Evolutionary conservation across 1,284 basidiomycete species (phyloP).

Genomic region (Macrocystidia cucumis): DNA sequence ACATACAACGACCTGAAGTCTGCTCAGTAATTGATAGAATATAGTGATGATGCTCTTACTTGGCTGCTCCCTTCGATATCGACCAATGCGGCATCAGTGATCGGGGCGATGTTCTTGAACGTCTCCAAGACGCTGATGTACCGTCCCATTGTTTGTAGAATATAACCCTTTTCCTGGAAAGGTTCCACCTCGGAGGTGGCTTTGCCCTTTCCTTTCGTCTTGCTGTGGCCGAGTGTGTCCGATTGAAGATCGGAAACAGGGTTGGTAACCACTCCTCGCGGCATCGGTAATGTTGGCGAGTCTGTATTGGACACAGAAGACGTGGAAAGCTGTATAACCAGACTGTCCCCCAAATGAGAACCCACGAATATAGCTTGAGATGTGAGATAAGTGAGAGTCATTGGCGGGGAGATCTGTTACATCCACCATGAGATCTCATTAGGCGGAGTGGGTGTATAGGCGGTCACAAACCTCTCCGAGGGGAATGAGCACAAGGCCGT

Average conservation of each 20-base stretch:
- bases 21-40: slow-evolving; percentile 5
- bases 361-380: slow-evolving; percentile 74
- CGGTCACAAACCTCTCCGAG: slow-evolving; percentile 60
- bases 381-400: slow-evolving; percentile 71
- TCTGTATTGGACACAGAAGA: slow-evolving; percentile 34
- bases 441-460: slow-evolving; percentile 7
- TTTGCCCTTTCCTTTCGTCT: slow-evolving; percentile 27
- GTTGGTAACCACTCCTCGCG: slow-evolving; percentile 33
- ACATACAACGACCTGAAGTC: slow-evolving; percentile 83
- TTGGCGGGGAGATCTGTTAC: slow-evolving; percentile 66
- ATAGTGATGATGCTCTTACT: slow-evolving; percentile 32
- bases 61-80: slow-evolving; percentile 72
- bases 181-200: slow-evolving; percentile 23
- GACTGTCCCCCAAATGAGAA: slow-evolving; percentile 80
- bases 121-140: slow-evolving; percentile 54
- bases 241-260: slow-evolving; percentile 20
- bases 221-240: slow-evolving; percentile 9
- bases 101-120: slow-evolving; percentile 82
- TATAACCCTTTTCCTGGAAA: slow-evolving; percentile 30
- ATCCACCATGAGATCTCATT: slow-evolving; percentile 1
- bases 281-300: slow-evolving; percentile 42
- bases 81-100: slow-evolving; percentile 77
- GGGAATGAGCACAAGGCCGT: slow-evolving; percentile 53
- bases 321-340: slow-evolving; percentile 56
- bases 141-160: slow-evolving; percentile 42